Evolutionary conservation across 2,329 filamentous ascomycete species (phyloP).

Genomic region (Blastomyces gilchristii): DNA sequence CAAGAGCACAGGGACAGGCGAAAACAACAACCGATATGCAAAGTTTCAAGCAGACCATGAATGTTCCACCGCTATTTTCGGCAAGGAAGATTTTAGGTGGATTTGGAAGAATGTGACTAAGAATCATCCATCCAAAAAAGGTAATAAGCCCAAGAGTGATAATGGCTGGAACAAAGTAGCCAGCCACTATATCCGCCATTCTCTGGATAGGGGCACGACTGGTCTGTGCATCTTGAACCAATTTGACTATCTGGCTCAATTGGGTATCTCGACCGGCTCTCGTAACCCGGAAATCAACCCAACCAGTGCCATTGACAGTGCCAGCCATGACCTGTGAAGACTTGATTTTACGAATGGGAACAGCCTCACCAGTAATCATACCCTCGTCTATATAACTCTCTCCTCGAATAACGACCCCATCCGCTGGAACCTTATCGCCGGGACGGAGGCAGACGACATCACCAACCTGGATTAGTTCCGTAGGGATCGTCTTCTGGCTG

Average conservation of each 20-base stretch:
- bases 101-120: conserved; percentile 72
- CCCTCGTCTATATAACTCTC: conserved; percentile 94
- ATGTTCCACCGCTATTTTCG: conserved; percentile 70
- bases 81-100: conserved; percentile 83
- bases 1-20: conserved; percentile 93
- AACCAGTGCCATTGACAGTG: conserved; percentile 87
- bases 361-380: conserved; percentile 96
- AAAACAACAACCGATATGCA: conserved; percentile 99
- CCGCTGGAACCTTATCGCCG: conserved; percentile 92
- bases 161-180: conserved; percentile 88
- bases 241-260: conserved; percentile 91
- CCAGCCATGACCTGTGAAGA: conserved; percentile 76
- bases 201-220: conserved; percentile 88
- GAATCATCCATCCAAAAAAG: conserved; percentile 86
- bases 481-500: conserved; percentile 82
- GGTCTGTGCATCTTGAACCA: conserved; percentile 97
- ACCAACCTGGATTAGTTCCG: conserved; percentile 85
- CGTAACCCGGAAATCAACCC: conserved; percentile 84
- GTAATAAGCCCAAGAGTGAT: conserved; percentile 73
- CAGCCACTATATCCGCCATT: conserved; percentile 80
- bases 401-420: conserved; percentile 75
- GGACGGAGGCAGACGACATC: conserved; percentile 89
- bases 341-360: conserved; percentile 83
- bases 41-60: conserved; percentile 95
- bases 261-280: conserved; percentile 91